phyloP scores from a whole-genome alignment of 2,329 filamentous ascomycete species.

The Aspergillus sp. region DNA sequence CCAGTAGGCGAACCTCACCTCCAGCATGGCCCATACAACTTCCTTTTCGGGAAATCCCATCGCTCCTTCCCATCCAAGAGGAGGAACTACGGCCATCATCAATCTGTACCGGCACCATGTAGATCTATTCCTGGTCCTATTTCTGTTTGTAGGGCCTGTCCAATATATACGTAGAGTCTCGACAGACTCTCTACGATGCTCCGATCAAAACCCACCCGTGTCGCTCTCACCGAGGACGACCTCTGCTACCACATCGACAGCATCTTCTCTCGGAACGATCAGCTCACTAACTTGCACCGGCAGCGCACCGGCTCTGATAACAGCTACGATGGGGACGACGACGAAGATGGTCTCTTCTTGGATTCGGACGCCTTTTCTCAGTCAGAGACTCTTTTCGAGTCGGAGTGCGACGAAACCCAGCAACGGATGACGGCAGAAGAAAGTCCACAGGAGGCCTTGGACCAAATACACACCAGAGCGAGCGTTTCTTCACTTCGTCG shows the following conservation, averaged over 20 bases:
- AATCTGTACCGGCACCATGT: not conserved
- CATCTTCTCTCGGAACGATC: conserved; percentile 17
- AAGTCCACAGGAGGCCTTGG: not conserved
- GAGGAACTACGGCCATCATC: not conserved
- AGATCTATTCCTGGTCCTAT: not conserved
- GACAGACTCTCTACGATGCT: conserved; percentile 27
- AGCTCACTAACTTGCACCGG: conserved; percentile 17
- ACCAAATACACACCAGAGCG: not conserved
- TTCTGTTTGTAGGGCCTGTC: not conserved
- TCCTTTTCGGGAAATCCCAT: conserved; percentile 8
- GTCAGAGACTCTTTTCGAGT: not conserved
- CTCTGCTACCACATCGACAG: conserved; percentile 30
- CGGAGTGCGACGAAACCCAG: conserved; percentile 1
- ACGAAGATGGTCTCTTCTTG: conserved; percentile 10
- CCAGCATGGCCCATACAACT: conserved; percentile 1
- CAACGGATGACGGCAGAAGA: not conserved
- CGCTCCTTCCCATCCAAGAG: not conserved
- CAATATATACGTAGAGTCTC: not conserved
- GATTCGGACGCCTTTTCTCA: conserved; percentile 4
- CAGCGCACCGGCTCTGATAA: conserved; percentile 13
- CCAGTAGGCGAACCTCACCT: not conserved
- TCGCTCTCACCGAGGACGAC: conserved; percentile 34
- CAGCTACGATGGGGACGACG: conserved; percentile 9
- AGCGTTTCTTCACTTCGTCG: not conserved
- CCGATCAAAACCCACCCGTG: conserved; percentile 32